Conservation (phyloP, 495 filamentous ascomycete genomes). For the Schizothecium vesticola region DNA sequence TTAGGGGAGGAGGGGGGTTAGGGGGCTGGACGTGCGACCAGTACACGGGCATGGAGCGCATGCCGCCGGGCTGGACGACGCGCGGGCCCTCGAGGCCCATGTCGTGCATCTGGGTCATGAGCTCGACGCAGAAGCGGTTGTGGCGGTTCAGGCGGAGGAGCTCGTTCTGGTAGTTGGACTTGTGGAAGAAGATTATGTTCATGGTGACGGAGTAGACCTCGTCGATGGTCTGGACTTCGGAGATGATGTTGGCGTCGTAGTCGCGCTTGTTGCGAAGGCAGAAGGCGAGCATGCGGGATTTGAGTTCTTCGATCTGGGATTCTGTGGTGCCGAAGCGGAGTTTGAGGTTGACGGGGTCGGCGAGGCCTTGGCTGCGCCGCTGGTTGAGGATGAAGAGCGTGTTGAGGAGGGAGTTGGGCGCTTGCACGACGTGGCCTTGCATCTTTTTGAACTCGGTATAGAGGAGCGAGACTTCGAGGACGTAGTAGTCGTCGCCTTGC, state of each 20-base stretch:
- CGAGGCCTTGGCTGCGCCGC: constrained; percentile 79
- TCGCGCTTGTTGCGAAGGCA: constrained; percentile 84
- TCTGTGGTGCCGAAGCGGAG: constrained; percentile 88
- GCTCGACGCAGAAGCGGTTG: constrained; percentile 91
- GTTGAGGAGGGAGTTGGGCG: constrained; percentile 90
- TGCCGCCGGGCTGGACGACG: constrained; percentile 64
- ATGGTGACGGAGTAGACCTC: constrained; percentile 64
- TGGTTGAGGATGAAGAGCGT: constrained; percentile 93
- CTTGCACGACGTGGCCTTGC: constrained; percentile 92
- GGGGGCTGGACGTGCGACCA: constrained; percentile 33
- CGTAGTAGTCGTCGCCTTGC: constrained; percentile 88
- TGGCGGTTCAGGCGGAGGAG: constrained; percentile 80
- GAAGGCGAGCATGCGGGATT: constrained; percentile 77
- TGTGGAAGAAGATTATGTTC: constrained; percentile 97
- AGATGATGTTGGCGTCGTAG: constrained; percentile 84
- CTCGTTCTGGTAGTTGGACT: constrained; percentile 87
- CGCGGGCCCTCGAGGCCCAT: constrained; percentile 85
- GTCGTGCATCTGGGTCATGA: constrained; percentile 80
- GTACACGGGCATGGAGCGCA: constrained; percentile 46
- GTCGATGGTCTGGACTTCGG: constrained; percentile 66
- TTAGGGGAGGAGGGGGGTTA: neutral
- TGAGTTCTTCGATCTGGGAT: constrained; percentile 79
- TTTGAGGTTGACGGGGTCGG: constrained; percentile 77
- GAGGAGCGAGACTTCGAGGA: constrained; percentile 89
- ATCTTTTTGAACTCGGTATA: constrained; percentile 99